Conservation (phyloP, 2,329 filamentous ascomycete genomes). For the Paecilomyces variotii region DNA sequence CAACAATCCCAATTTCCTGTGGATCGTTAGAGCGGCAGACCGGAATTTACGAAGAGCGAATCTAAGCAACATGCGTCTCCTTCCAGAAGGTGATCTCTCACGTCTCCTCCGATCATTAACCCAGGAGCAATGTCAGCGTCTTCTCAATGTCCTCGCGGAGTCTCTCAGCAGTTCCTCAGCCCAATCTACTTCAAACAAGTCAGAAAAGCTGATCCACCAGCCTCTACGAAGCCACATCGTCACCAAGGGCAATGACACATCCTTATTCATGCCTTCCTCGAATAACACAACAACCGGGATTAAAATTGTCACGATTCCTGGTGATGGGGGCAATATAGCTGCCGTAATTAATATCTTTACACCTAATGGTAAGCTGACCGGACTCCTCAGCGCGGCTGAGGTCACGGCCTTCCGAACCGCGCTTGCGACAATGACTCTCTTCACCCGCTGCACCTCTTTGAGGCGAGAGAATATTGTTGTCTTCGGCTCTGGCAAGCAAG, state of each 20-base stretch:
- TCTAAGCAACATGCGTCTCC: not conserved
- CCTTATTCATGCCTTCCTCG: constrained; percentile 67
- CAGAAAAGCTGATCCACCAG: constrained; percentile 32
- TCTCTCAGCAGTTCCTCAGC: not conserved
- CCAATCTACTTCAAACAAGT: not conserved
- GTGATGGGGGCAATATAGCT: constrained; percentile 40
- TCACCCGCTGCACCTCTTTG: constrained; percentile 38
- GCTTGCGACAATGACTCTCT: constrained; percentile 59
- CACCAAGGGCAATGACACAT: constrained; percentile 43
- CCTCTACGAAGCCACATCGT: constrained; percentile 34
- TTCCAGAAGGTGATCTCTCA: not conserved
- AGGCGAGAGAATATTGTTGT: constrained; percentile 33
- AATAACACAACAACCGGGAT: constrained; percentile 57
- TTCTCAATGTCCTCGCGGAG: not conserved
- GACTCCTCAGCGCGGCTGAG: constrained; percentile 64
- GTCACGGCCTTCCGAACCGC: constrained; percentile 77
- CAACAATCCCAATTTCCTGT: no score
- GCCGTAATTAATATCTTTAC: constrained; percentile 64
- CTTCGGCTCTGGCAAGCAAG: constrained; percentile 44
- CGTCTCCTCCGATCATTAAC: not conserved
- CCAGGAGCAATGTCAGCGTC: not conserved
- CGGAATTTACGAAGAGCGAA: no score
- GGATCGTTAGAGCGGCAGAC: no score
- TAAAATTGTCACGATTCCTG: constrained; percentile 62
- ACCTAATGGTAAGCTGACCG: constrained; percentile 53